Evolutionary conservation across 2,329 filamentous ascomycete species (phyloP), one percentile per base, ranked within the genome.

Genomic region (Fusarium ramigenum): DNA sequence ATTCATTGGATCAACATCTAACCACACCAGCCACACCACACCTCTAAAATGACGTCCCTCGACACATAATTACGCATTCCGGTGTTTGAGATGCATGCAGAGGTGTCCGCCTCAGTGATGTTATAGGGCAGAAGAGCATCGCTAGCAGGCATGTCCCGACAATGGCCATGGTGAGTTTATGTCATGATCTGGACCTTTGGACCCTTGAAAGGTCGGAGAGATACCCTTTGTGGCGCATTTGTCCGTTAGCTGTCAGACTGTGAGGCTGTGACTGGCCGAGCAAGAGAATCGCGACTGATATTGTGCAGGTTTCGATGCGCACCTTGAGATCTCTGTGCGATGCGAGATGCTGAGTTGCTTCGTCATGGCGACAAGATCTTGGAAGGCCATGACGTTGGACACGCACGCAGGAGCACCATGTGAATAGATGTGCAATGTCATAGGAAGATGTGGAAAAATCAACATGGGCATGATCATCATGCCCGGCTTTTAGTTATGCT

Each of bases 21-120:
- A 52, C 52, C 68, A 60, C 52, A 60, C 54, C 71, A 73, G 50
- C 69, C 66, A 75, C 58, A 69, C 59, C 28, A 37, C 46, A 64
- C 30, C 46, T 56, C 50, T 66, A 47, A 64, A 70, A 77, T 77
- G 75, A 77, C 75, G 75, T 77, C 64, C 75, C 63, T 44, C 52
- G 52, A 71, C 54, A 65, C 59, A 56, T 54, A 63, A 70, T 75
- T 69, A 70, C 75, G 72, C 74, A 65, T 70, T 59, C 39, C 32
- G 66, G 44, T 58, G 64, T 65, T 66, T 69, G 47, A 57, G 43
- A 65, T 16, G 9, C 40, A 64, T 25, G 44, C 16, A 60, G 25
- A 65, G 67, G 71, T 69, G 54, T 43, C 59, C 46, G 60, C 36
- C 28, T 60, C 32, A 28, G 23, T 37, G 36, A 65, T 70, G 28